Base-by-base conservation (phyloP, 768 basidiomycete species). In the Boletus rubropictus region DNA sequence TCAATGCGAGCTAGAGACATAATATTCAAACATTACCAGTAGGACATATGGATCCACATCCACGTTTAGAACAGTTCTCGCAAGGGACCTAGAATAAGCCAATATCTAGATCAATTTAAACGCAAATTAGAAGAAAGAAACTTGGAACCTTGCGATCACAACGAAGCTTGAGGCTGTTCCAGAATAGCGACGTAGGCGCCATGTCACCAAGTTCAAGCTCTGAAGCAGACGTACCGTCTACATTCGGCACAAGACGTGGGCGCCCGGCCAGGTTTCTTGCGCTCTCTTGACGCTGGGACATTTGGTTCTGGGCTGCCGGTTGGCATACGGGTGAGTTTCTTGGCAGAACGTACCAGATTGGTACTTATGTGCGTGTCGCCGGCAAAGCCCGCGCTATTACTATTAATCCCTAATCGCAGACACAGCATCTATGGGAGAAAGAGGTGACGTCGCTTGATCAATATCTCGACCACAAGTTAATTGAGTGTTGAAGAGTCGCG, bases 41-140 rank as follows among this genome's bases (percentile, higher is more conserved):
- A n/a, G 86, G 86, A 65, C 86, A 89, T 47, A 89, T 83, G 15
- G 79, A 70, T 20, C 78, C 79, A 57, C 85, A 89, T 28, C 86
- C 86, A 57, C 86, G 73, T 48, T 82, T 82, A 20, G 78, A 77
- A 59, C 87, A 89, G 61, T 80, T 87, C 65, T 83, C 82, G 66
- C 86, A 89, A 10, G 86, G 86, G 28, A 87, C 74, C 84, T 88
- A 55, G 21, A 39, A 39, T 32, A 11, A 29, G 14, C 15, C 4
- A 25, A 31, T 45, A 42, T 45, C 42, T 22, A 20, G 37, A 57
- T 69, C 50, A 61, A 35, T 14, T 24, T 28, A 2, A 7, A 24
- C 22, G 2, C 20, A 20, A 24, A 12, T 1, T 6, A 14, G 14
- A 9, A n/a, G 1, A 3, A 50, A 42, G 15, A 22, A 44, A 39